These are phyloP conservation scores for Phenoliferia sp. DNA, from an alignment of 1,284 basidiomycete genomes.

Conservation along the genomic window DNA sequence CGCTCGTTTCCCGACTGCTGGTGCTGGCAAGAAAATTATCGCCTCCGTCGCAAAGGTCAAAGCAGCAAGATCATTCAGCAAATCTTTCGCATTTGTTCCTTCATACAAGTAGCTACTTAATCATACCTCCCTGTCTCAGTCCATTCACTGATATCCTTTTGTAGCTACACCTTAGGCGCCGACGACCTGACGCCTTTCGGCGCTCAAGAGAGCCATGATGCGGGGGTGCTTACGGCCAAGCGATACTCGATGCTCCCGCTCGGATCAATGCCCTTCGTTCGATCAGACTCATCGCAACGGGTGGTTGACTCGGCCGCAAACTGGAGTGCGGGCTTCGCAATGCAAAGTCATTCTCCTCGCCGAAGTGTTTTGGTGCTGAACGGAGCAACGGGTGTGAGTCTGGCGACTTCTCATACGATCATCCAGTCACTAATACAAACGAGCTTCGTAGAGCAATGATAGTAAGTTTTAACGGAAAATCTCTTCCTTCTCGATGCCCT, in stretches of 20 bases:
- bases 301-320: slow-evolving; percentile 50
- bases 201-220: slow-evolving; percentile 53
- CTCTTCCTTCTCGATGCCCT: neutral
- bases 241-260: slow-evolving; percentile 40
- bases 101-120: slow-evolving; percentile 51
- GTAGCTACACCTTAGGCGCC: slow-evolving; percentile 48
- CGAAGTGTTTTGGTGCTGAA: slow-evolving; percentile 1
- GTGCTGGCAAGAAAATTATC: slow-evolving; percentile 50
- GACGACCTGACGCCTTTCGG: slow-evolving; percentile 65
- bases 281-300: slow-evolving; percentile 57
- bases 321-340: slow-evolving; percentile 34
- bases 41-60: slow-evolving; percentile 45
- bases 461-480: slow-evolving; percentile 1
- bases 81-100: slow-evolving; percentile 57
- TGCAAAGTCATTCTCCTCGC: slow-evolving; percentile 42
- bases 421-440: neutral
- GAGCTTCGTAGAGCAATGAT: slow-evolving; percentile 34
- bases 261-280: slow-evolving; percentile 56
- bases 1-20: slow-evolving; percentile 66
- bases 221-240: neutral
- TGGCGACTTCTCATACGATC: neutral
- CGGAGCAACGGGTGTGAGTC: neutral
- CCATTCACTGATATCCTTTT: neutral
- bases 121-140: neutral
- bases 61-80: slow-evolving; percentile 40